phyloP scores from a whole-genome alignment of 2,329 filamentous ascomycete species.

The Gaeumannomyces tritici region DNA sequence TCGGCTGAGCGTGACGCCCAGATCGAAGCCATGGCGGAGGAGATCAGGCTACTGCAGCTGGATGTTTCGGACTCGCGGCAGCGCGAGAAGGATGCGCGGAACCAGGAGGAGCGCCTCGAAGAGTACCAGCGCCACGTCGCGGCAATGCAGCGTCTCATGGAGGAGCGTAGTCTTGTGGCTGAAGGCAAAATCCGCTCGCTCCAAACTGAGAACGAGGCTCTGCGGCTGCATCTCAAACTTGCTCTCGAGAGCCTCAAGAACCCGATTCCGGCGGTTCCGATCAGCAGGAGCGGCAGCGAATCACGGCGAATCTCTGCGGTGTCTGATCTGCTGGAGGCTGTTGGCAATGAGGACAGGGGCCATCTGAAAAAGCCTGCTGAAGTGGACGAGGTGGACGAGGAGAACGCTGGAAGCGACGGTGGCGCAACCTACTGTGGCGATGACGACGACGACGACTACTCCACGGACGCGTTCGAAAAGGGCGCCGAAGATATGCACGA shows the following conservation, averaged over 20 bases:
- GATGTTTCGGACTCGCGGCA: slow-evolving; percentile 55
- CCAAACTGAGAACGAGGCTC: slow-evolving; percentile 80
- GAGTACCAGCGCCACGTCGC: slow-evolving; percentile 89
- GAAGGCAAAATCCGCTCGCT: slow-evolving; percentile 91
- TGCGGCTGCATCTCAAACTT: slow-evolving; percentile 79
- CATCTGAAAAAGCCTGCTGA: slow-evolving; percentile 11
- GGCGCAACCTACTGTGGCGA: slow-evolving; percentile 24
- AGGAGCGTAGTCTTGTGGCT: slow-evolving; percentile 80
- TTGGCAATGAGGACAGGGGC: slow-evolving; percentile 5
- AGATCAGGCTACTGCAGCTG: slow-evolving; percentile 79
- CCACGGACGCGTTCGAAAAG: slow-evolving; percentile 37
- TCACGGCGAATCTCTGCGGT: neutral
- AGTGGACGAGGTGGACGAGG: slow-evolving; percentile 6
- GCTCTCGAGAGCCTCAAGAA: slow-evolving; percentile 83
- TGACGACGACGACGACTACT: slow-evolving; percentile 49
- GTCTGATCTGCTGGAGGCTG: slow-evolving; percentile 8
- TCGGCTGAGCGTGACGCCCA: slow-evolving; percentile 90
- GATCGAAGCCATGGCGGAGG: slow-evolving; percentile 89
- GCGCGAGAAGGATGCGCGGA: slow-evolving; percentile 66
- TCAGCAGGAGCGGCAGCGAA: neutral
- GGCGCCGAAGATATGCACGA: slow-evolving; percentile 61
- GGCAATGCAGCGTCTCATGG: slow-evolving; percentile 90
- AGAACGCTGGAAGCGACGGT: slow-evolving; percentile 13
- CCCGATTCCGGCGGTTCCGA: slow-evolving; percentile 60
- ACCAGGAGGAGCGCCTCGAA: slow-evolving; percentile 76